Evolutionary conservation across 2,329 filamentous ascomycete genomes (phyloP).

Genomic region (Monosporascus sp.): DNA sequence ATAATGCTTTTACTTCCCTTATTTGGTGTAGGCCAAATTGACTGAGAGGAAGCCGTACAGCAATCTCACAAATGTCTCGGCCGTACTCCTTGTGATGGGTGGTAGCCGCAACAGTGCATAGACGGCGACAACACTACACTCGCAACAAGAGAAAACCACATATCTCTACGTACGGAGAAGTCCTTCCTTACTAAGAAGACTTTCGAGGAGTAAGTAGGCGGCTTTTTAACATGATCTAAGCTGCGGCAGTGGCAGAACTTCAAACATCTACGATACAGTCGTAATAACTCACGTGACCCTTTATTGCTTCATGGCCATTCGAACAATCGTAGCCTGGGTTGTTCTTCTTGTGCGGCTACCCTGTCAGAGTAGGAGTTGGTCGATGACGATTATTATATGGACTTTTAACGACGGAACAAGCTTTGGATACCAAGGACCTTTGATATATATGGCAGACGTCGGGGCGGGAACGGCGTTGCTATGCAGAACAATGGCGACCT

Average conservation of each 20-base stretch:
- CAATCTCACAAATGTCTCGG: no score
- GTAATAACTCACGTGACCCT: constrained; percentile 6
- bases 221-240: constrained; percentile 2
- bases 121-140: constrained; percentile 4
- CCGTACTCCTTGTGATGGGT: no score
- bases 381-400: constrained; percentile 3
- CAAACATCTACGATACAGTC: constrained; percentile 3
- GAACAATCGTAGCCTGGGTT: constrained; percentile 4
- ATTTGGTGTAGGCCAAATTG: no score
- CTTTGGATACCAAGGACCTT: constrained; percentile 6
- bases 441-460: constrained; percentile 5
- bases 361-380: constrained; percentile 4
- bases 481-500: no score
- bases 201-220: constrained; percentile 3
- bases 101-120: constrained; percentile 1
- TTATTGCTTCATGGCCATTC: constrained; percentile 5
- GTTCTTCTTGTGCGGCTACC: constrained; percentile 3
- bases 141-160: constrained; percentile 5
- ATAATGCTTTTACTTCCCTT: no score
- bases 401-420: constrained; percentile 4
- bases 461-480: no score
- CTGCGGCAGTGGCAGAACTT: background rate
- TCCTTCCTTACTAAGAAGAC: constrained; percentile 4
- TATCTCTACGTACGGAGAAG: constrained; percentile 5
- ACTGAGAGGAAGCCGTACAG: no score